Percentiles rank a stretch among this genome's conserved stretches.
Conservation (phyloP, 139 green algal genomes). For the Marvania coccoides region DNA sequence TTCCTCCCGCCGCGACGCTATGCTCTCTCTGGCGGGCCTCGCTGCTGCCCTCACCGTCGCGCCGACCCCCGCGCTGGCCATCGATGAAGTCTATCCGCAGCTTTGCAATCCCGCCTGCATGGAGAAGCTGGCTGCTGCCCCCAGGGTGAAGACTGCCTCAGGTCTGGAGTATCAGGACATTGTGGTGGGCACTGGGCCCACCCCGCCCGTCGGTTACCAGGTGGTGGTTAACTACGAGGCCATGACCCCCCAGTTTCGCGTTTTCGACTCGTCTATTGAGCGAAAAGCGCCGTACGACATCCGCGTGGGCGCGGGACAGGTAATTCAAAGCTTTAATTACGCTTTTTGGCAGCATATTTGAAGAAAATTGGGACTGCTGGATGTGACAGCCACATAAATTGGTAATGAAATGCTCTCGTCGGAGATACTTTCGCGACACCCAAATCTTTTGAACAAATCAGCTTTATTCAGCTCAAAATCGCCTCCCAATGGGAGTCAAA, state of each 20-base stretch:
- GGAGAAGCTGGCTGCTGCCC: slow-evolving; percentile 27
- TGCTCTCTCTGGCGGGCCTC: neutral
- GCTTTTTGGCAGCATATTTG: no score
- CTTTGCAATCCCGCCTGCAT: slow-evolving; percentile 68
- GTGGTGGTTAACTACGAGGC: slow-evolving; percentile 88
- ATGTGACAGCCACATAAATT: no score
- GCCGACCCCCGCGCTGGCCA: neutral
- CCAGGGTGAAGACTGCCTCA: slow-evolving; percentile 51
- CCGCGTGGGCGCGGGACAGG: slow-evolving; percentile 55
- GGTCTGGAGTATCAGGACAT: slow-evolving; percentile 91
- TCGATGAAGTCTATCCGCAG: slow-evolving; percentile 13
- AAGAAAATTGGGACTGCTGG: no score
- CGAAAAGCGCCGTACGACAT: slow-evolving; percentile 85
- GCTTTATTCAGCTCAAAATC: no score
- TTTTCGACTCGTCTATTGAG: slow-evolving; percentile 83
- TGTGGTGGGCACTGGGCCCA: slow-evolving; percentile 55
- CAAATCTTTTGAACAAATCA: no score
- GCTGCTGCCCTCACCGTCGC: neutral
- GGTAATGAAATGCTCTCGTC: no score
- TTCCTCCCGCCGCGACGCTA: neutral
- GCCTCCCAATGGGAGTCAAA: no score
- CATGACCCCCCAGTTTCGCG: slow-evolving; percentile 63
- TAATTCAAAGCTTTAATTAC: slow-evolving; percentile 39
- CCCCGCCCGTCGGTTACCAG: slow-evolving; percentile 52
- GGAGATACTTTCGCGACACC: neutral